These are phyloP conservation scores for Saccharomyces hybrid DNA, from an alignment of 1,139 yeast species.

Conservation along the genomic window DNA sequence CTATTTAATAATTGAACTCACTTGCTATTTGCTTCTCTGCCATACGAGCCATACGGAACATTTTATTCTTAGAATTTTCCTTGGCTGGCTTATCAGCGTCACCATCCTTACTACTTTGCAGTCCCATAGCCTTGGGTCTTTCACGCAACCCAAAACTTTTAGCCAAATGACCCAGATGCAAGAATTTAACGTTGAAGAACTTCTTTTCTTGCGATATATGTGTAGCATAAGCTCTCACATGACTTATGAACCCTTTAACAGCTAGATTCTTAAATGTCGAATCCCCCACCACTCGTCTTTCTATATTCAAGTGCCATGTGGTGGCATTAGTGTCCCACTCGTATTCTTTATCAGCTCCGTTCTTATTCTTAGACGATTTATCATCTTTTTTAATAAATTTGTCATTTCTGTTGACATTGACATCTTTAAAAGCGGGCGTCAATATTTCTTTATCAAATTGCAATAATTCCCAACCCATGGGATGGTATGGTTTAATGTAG, in stretches of 20 bases:
- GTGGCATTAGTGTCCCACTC: slow-evolving; percentile 94
- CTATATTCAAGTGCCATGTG: slow-evolving; percentile 87
- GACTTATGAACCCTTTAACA: slow-evolving; percentile 74
- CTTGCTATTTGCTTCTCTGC: slow-evolving; percentile 54
- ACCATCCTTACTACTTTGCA: slow-evolving; percentile 25
- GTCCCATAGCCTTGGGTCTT: slow-evolving; percentile 73
- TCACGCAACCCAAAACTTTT: slow-evolving; percentile 92
- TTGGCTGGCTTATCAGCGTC: slow-evolving; percentile 33
- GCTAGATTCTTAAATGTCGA: slow-evolving; percentile 53
- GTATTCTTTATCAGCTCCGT: slow-evolving; percentile 26
- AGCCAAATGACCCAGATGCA: slow-evolving; percentile 93
- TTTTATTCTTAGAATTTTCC: slow-evolving; percentile 58
- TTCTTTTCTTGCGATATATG: slow-evolving; percentile 75
- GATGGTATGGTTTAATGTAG: slow-evolving; percentile 50
- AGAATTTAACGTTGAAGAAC: slow-evolving; percentile 65
- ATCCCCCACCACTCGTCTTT: slow-evolving; percentile 77
- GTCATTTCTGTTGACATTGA: slow-evolving; percentile 33
- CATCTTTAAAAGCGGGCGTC: slow-evolving; percentile 53
- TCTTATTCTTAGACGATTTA: slow-evolving; percentile 21
- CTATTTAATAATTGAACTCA: slow-evolving; percentile 58
- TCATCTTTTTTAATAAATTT: slow-evolving; percentile 8
- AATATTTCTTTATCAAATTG: slow-evolving; percentile 47
- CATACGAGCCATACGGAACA: slow-evolving; percentile 71
- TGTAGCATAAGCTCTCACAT: slow-evolving; percentile 90
- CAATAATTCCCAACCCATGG: slow-evolving; percentile 45